Percentiles rank a stretch among this genome's conserved stretches.
These are phyloP conservation scores for Aspergillus ustus DNA, from an alignment of 2,329 filamentous ascomycete species.

Conservation along the genomic window DNA sequence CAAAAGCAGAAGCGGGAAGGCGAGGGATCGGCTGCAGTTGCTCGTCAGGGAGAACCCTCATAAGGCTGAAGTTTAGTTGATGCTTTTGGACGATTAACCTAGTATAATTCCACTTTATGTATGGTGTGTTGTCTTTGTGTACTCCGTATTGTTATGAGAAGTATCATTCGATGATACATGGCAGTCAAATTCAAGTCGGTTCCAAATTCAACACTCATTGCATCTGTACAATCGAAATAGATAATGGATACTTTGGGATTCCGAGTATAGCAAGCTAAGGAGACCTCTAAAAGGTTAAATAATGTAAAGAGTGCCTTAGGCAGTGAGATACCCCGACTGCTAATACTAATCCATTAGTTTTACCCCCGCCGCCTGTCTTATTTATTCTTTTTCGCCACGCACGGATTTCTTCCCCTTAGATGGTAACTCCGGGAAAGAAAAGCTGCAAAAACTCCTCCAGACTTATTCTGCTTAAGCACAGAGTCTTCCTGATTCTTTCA, in stretches of 20 bases:
- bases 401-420: conserved; percentile 8
- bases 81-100: neutral
- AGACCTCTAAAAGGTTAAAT: neutral
- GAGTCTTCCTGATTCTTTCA: neutral
- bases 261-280: neutral
- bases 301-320: neutral
- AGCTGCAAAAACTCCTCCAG: neutral
- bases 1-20: neutral
- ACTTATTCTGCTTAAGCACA: neutral
- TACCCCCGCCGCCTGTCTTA: conserved; percentile 5
- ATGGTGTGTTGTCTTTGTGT: neutral
- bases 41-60: neutral
- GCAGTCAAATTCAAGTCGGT: neutral
- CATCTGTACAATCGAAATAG: neutral
- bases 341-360: neutral
- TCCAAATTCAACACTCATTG: neutral
- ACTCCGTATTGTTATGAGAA: neutral
- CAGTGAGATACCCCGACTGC: conserved; percentile 5
- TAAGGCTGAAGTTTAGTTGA: neutral
- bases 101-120: neutral
- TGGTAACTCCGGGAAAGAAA: neutral
- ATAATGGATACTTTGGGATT: neutral
- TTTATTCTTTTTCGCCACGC: conserved; percentile 17
- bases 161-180: neutral
- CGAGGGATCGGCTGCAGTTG: neutral